Evolutionary conservation across 2,329 filamentous ascomycete genomes (phyloP), one percentile per base, ranked within the genome.

Genomic region (Knufia petricola): DNA sequence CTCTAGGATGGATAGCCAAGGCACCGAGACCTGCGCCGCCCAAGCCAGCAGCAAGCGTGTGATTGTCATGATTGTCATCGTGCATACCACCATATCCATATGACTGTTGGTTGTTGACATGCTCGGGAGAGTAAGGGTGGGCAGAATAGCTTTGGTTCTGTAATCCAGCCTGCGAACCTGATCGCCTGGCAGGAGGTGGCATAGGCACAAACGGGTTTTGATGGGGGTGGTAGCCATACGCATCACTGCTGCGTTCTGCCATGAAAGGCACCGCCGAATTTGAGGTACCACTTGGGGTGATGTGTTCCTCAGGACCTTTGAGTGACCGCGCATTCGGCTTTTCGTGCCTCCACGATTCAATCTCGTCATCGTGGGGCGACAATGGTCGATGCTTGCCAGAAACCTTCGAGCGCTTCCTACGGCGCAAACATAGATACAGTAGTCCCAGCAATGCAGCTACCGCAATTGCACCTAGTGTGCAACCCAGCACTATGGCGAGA

Each of bases 201-300:
- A 54, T 46, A 3, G 57, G 57, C 8, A 53, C 52, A 42, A 59
- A 59, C 17, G 57, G 57, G 39, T 59, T 59, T 46, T 56, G 50
- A 31, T 53, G 46, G 17, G 37, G 47, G 28, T 46, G 41, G 15
- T 28, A 17, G 31, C 31, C 38, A 15, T 51, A 51, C 41, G 48
- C 52, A 15, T 48, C 49, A 23, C 3, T 36, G 31, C 52, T 46
- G 48, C 54, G 53, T 21, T 59, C 49, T 6, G 53, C 43, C 55
- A 59, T 58, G 9, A 50, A 38, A 37, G 55, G 55, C 15, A 55
- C 51, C 13, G 26, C 31, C 24, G 42, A 48, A 8, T 30, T 15
- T 31, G 19, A 20, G 34, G 12, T 23, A 23, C 15, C 39, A 31
- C 24, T 7, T 15, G 43, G 43, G 24, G 17, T 10, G 8, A 12